Evolutionary conservation across 768 basidiomycete species (phyloP).

Genomic region (Rossbeevera mucosa): DNA sequence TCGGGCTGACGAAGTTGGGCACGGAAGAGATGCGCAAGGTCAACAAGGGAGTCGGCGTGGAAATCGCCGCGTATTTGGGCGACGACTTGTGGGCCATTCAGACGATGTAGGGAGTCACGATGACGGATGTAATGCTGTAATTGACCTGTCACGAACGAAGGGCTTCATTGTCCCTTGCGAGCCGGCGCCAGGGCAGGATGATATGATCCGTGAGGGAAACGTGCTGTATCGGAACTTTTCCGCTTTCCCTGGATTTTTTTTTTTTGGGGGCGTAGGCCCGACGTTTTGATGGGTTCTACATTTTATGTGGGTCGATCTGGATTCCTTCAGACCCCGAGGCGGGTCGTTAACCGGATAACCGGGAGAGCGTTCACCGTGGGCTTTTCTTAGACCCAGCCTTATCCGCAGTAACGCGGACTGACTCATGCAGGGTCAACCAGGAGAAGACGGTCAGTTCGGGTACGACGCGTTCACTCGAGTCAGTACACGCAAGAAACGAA

Average conservation of each 20-base stretch:
- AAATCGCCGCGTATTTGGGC: slow-evolving; percentile 80
- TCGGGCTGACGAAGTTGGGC: slow-evolving; percentile 76
- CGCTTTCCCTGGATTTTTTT: slow-evolving; percentile 1
- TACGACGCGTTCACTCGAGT: slow-evolving; percentile 50
- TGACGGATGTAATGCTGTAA: neutral
- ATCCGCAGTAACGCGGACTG: neutral
- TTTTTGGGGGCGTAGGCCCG: neutral
- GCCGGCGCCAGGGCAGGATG: neutral
- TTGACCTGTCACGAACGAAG: neutral
- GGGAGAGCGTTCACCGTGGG: neutral
- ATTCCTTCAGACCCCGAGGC: neutral
- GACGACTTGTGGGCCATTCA: slow-evolving; percentile 81
- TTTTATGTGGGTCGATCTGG: neutral
- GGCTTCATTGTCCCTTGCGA: neutral
- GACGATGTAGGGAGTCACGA: slow-evolving; percentile 40
- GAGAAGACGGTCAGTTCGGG: slow-evolving; percentile 28
- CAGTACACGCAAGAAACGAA: slow-evolving; percentile 49
- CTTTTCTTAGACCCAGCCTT: neutral
- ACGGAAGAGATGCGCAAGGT: slow-evolving; percentile 87
- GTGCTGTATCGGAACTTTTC: slow-evolving; percentile 14
- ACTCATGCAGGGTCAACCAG: slow-evolving; percentile 15
- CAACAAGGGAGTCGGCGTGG: slow-evolving; percentile 89
- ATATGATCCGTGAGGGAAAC: neutral
- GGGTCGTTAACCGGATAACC: neutral
- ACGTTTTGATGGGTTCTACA: neutral